A percentile compares a stretch with the other conserved stretches of the same genome.
phyloP scores from a whole-genome alignment of 192 early-diverging fungal species.

The Pilaira anomala region DNA sequence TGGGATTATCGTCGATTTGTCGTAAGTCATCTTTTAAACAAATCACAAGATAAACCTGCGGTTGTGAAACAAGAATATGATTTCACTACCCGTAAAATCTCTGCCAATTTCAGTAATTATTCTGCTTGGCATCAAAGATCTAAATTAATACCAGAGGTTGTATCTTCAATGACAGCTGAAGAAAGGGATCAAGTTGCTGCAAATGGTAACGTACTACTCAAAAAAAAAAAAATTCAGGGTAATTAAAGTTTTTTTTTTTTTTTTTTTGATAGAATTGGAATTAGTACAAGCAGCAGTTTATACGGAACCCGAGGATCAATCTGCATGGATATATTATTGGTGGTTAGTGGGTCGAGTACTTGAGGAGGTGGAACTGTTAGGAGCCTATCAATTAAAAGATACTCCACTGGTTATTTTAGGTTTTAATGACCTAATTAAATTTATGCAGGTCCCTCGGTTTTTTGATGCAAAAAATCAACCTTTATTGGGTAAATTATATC shows the following conservation, averaged over 20 bases:
- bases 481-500: constrained; percentile 34
- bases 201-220: constrained; percentile 19
- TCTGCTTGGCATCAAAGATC: constrained; percentile 98
- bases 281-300: constrained; percentile 88
- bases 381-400: constrained; percentile 25
- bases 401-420: constrained; percentile 25
- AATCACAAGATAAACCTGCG: constrained; percentile 26
- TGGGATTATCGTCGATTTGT: constrained; percentile 97
- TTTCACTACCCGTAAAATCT: constrained; percentile 88
- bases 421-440: constrained; percentile 38
- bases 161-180: constrained; percentile 39
- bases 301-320: constrained; percentile 96
- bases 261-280: constrained; percentile 64
- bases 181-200: constrained; percentile 41
- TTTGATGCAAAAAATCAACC: constrained; percentile 27
- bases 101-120: constrained; percentile 92
- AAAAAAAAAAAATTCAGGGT: neutral
- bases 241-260: neutral
- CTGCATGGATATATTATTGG: constrained; percentile 94
- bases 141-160: constrained; percentile 66
- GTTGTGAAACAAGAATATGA: constrained; percentile 71
- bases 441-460: constrained; percentile 25
- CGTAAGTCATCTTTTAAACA: constrained; percentile 39
- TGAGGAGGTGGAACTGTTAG: constrained; percentile 30
- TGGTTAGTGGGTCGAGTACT: constrained; percentile 76